These are phyloP conservation scores for Rhizopogon vinicolor DNA, from an alignment of 768 basidiomycete species.

Conservation along the genomic window DNA sequence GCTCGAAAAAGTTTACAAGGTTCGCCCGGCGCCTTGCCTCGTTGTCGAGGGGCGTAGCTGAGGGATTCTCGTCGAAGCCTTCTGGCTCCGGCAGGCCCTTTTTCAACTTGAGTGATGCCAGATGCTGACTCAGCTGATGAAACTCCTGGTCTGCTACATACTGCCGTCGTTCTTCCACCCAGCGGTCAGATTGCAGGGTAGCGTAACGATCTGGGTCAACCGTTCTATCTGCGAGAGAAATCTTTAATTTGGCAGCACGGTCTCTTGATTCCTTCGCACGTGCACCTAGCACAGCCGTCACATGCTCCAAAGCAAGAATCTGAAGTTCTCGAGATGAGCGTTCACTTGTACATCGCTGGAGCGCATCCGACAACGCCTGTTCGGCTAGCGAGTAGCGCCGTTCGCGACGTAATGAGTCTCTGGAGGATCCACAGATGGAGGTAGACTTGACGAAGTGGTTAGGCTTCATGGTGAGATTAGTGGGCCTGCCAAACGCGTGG, in stretches of 20 bases:
- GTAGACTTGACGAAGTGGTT: conserved; percentile 4
- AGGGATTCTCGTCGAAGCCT: conserved; percentile 11
- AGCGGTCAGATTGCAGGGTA: conserved; percentile 40
- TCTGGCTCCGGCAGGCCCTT: conserved; percentile 6
- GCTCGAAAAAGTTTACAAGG: conserved; percentile 33
- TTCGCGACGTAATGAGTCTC: conserved; percentile 24
- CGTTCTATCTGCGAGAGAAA: conserved; percentile 32
- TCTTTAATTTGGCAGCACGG: conserved; percentile 35
- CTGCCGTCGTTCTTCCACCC: conserved; percentile 47
- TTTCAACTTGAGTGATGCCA: conserved; percentile 26
- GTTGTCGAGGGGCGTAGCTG: conserved; percentile 11
- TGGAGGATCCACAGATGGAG: conserved; percentile 23
- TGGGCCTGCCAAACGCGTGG: conserved; percentile 7
- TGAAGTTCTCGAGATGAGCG: conserved; percentile 40
- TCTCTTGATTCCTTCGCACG: conserved; percentile 43
- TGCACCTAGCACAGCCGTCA: conserved; percentile 36
- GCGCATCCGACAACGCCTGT: conserved; percentile 32
- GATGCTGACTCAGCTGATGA: conserved; percentile 30
- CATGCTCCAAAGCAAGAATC: conserved; percentile 40
- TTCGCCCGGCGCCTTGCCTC: conserved; percentile 30
- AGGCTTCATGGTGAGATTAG: conserved; percentile 7
- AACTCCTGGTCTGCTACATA: conserved; percentile 32
- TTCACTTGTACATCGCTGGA: conserved; percentile 29
- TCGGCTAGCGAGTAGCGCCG: conserved; percentile 44
- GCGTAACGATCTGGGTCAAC: conserved; percentile 33